Evolutionary conservation across 2,329 filamentous ascomycete genomes (phyloP), one percentile per base, ranked within the genome.

Genomic region (Trichoderma simmonsii): DNA sequence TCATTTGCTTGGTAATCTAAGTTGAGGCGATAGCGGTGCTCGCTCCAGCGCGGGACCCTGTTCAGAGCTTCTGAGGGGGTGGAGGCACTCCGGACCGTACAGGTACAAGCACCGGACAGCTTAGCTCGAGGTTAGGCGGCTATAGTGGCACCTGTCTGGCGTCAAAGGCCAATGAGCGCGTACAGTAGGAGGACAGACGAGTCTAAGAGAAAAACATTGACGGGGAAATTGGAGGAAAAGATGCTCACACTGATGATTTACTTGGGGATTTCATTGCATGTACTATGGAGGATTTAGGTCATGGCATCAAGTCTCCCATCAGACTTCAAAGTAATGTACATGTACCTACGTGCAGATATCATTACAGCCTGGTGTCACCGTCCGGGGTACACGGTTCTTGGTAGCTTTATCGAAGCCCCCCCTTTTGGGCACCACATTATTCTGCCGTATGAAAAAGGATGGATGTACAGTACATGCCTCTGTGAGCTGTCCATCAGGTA

Each of bases 1-100:
- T 65, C 62, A 32, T 24, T 54, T 65, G 64, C 56, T 68, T 68
- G 65, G 54, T 60, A 67, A 67, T 68, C 26, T 21, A 24, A 51
- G 32, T 34, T 34, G 11, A 59, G 65, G 54, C 54, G 65, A 60
- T 48, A 60, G 54, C 63, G 63, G 43, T 66, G 63, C 48, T 56
- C 63, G 34, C 34, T 36, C 34, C 34, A 66, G n/a, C 60, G 63
- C 43, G 39, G 21, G 64, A 14, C 32, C 51, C 64, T 39, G 51
- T 28, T 26, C 48, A n/a, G 43, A 66, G 63, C 63, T 56, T 36
- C n/a, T 51, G 48, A 56, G 43, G 63, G 63, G 32, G 43, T 30
- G 28, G 63, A 48, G 30, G 18, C 26, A 4, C 12, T 12, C 15
- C 30, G 12, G 30, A 32, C 26, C 28, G 63, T 39, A 39, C 34